These are phyloP conservation scores for Pseudogymnoascus sp. DNA, from an alignment of 2,329 filamentous ascomycete species.

Conservation along the genomic window DNA sequence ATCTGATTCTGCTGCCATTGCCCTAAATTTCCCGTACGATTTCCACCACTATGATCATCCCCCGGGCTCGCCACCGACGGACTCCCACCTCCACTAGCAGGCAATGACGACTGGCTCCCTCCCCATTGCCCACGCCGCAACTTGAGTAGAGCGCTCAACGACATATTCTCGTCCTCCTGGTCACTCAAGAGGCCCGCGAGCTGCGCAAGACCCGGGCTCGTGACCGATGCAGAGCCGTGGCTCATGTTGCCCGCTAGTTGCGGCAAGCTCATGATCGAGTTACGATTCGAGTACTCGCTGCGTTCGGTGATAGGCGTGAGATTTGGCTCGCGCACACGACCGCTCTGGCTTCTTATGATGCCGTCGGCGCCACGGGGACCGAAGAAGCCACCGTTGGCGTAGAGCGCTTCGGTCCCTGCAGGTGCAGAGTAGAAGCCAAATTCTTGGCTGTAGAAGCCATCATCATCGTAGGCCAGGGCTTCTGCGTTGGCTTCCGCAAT, in stretches of 20 bases:
- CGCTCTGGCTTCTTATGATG: conserved; percentile 57
- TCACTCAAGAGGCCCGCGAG: conserved; percentile 55
- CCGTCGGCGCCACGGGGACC: conserved; percentile 62
- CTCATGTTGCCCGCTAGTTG: conserved; percentile 39
- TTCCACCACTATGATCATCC: conserved; percentile 18
- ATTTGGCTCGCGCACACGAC: conserved; percentile 74
- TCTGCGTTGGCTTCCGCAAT: conserved; percentile 94
- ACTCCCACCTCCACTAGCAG: conserved; percentile 32
- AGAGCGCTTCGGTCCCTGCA: conserved; percentile 32
- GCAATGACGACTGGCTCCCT: conserved; percentile 67
- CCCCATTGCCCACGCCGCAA: conserved; percentile 72
- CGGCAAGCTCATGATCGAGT: conserved; percentile 72
- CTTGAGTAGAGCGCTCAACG: conserved; percentile 59
- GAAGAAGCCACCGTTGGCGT: conserved; percentile 82
- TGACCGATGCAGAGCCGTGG: conserved; percentile 38
- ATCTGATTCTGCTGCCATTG: not conserved
- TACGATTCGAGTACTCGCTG: conserved; percentile 91
- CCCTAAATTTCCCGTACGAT: not conserved
- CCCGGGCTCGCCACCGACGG: conserved; percentile 21
- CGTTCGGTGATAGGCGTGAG: conserved; percentile 93
- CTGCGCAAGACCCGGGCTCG: conserved; percentile 70
- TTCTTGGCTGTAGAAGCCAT: conserved; percentile 92
- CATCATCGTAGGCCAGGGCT: conserved; percentile 81
- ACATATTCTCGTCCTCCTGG: conserved; percentile 55
- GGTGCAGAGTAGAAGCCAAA: conserved; percentile 87